Evolutionary conservation across 345 rosid genomes (phyloP).

Genomic region (Carallia brachiata): DNA sequence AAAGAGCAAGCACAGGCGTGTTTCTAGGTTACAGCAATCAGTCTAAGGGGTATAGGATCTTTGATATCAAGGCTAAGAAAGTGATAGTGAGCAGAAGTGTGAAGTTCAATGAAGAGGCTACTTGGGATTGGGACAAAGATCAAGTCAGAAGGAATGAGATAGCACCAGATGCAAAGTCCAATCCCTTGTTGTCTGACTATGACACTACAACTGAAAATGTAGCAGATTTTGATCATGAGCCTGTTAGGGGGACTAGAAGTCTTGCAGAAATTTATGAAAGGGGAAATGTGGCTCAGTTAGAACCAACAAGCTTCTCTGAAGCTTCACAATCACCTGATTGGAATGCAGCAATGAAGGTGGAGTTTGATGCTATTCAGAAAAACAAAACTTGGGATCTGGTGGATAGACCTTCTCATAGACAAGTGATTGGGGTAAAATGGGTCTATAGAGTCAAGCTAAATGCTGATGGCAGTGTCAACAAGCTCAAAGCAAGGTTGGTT

Average conservation of each 20-base stretch:
- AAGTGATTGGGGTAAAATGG: slow-evolving; percentile 4
- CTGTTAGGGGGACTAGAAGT: not conserved
- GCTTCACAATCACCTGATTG: not conserved
- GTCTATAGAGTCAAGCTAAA: not conserved
- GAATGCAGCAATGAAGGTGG: not conserved
- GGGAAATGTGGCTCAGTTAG: not conserved
- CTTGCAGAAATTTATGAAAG: not conserved
- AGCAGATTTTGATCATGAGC: no score
- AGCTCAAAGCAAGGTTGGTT: not conserved
- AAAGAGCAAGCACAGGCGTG: not conserved
- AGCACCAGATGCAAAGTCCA: not conserved
- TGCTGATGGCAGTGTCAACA: not conserved
- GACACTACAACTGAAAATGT: not conserved
- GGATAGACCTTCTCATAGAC: no score
- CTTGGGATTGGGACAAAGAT: not conserved
- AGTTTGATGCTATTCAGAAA: not conserved
- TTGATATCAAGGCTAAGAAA: not conserved
- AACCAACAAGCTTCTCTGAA: not conserved
- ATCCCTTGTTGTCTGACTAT: not conserved
- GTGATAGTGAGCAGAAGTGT: not conserved
- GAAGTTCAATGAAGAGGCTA: not conserved
- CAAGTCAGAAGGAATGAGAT: not conserved
- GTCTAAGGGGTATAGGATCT: not conserved
- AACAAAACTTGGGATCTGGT: not conserved
- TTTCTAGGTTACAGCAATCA: not conserved